Percentiles rank a stretch among this genome's conserved stretches.
phyloP scores from a whole-genome alignment of 768 basidiomycete species.

The Amanita brunnescens region DNA sequence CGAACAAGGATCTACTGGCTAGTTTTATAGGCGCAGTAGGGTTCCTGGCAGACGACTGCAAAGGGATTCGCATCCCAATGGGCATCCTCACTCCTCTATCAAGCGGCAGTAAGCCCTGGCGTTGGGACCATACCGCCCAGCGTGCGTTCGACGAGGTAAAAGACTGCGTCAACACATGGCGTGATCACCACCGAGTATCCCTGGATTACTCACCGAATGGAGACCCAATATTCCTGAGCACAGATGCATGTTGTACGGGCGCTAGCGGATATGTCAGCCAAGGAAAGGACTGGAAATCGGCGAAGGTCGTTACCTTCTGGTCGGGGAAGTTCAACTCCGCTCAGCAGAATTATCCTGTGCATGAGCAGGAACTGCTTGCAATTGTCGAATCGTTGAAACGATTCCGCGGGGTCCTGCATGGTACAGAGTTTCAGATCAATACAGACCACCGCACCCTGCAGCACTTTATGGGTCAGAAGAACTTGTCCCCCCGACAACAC shows the following conservation, averaged over 20 bases:
- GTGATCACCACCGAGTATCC: constrained; percentile 13
- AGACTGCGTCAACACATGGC: constrained; percentile 4
- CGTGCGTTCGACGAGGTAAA: constrained; percentile 31
- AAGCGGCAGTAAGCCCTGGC: constrained; percentile 14
- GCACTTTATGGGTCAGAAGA: constrained; percentile 20
- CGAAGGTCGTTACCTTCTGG: constrained; percentile 26
- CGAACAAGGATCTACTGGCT: constrained; percentile 18
- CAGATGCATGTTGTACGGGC: constrained; percentile 23
- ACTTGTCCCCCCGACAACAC: constrained; percentile 22
- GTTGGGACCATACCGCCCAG: constrained; percentile 18
- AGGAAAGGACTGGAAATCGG: constrained; percentile 19
- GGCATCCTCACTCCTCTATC: constrained; percentile 15
- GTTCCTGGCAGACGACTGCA: constrained; percentile 21
- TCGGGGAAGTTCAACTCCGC: constrained; percentile 26
- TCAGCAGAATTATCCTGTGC: constrained; percentile 28
- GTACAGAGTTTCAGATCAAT: constrained; percentile 19
- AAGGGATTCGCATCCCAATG: constrained; percentile 22
- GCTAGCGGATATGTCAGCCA: constrained; percentile 19
- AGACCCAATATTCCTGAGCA: constrained; percentile 20
- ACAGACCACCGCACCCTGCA: constrained; percentile 27
- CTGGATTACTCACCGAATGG: constrained; percentile 13
- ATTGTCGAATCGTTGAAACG: constrained; percentile 27
- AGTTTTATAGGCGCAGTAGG: constrained; percentile 29
- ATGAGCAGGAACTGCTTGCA: constrained; percentile 31
- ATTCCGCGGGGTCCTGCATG: constrained; percentile 22